Percentiles rank a stretch among this genome's conserved stretches.
Evolutionary conservation across 73 alveolate species (phyloP).

Genomic region (Paramecium caudatum): DNA sequence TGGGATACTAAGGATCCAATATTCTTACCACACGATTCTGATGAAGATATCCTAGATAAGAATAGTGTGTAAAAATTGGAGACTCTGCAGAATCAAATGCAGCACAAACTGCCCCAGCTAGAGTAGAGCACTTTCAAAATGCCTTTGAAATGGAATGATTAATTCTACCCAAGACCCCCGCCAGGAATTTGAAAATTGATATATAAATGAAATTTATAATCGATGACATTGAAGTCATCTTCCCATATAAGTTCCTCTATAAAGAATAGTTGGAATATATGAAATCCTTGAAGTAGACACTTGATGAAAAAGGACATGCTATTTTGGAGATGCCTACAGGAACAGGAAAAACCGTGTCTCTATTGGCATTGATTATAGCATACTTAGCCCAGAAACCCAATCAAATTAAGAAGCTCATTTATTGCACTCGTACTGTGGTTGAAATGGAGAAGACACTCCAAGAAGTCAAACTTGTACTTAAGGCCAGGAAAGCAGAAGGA

Average conservation of each 20-base stretch:
- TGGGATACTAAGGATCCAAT: conserved; percentile 49
- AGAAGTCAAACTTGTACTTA: conserved; percentile 83
- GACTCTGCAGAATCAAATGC: background rate
- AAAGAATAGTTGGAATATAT: conserved; percentile 87
- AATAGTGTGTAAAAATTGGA: conserved; percentile 31
- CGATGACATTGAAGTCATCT: conserved; percentile 81
- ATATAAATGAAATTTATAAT: conserved; percentile 75
- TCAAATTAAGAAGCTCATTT: conserved; percentile 79
- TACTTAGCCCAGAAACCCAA: conserved; percentile 76
- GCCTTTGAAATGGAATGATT: conserved; percentile 38
- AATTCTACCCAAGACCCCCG: conserved; percentile 32
- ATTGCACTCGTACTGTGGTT: conserved; percentile 91
- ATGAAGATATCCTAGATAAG: conserved; percentile 16
- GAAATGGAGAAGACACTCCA: conserved; percentile 92
- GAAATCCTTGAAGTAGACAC: conserved; percentile 81
- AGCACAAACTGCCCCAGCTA: conserved; percentile 26
- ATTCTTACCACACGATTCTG: conserved; percentile 37
- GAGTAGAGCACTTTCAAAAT: conserved; percentile 32
- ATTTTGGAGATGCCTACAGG: conserved; percentile 94
- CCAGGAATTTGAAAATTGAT: conserved; percentile 47
- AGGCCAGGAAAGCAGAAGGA: conserved; percentile 80
- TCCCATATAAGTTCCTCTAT: conserved; percentile 86
- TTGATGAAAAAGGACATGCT: conserved; percentile 89
- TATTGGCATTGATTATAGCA: conserved; percentile 82
- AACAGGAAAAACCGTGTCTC: conserved; percentile 92